Percentiles rank a stretch among this genome's conserved stretches.
These are phyloP conservation scores for Ustilaginoidea virens DNA, from an alignment of 2,329 filamentous ascomycete genomes.

Conservation along the genomic window DNA sequence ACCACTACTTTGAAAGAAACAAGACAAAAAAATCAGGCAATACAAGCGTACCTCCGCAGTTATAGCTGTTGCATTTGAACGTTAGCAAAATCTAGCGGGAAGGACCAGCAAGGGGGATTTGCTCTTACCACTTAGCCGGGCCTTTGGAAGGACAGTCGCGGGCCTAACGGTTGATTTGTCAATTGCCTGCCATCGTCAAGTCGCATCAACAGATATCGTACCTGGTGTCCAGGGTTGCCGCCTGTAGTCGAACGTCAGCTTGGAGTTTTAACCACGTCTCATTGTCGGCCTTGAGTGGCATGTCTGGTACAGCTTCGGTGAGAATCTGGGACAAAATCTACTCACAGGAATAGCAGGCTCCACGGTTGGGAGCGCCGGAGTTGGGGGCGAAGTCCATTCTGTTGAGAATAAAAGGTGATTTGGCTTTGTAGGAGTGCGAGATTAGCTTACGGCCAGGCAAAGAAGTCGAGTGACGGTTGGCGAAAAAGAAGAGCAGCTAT, in stretches of 20 bases:
- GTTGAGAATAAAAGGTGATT: background rate
- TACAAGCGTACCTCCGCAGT: slow-evolving; percentile 53
- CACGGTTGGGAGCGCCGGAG: slow-evolving; percentile 14
- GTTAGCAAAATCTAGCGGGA: background rate
- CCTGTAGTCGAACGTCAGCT: slow-evolving; percentile 27
- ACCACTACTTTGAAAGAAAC: no score
- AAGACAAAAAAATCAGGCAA: no score
- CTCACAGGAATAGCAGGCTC: slow-evolving; percentile 38
- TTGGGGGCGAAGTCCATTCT: slow-evolving; percentile 22
- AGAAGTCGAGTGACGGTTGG: no score
- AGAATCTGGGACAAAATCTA: slow-evolving; percentile 7
- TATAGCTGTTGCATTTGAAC: slow-evolving; percentile 45
- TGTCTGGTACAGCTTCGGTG: no score
- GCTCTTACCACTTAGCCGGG: slow-evolving; percentile 61
- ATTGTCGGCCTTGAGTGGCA: no score
- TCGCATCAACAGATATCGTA: slow-evolving; percentile 26
- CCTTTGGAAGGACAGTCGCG: slow-evolving; percentile 78
- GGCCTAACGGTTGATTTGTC: slow-evolving; percentile 33
- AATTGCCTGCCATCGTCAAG: slow-evolving; percentile 5
- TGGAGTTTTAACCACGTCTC: no score
- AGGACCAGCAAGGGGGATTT: background rate
- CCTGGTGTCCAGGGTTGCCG: slow-evolving; percentile 61
- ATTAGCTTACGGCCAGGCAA: background rate
- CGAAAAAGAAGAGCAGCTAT: no score
- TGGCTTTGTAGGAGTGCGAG: background rate